Percentiles rank a stretch among this genome's conserved stretches.
Evolutionary conservation across 192 early-diverging fungal species (phyloP).

Genomic region (Coemansia sp.): DNA sequence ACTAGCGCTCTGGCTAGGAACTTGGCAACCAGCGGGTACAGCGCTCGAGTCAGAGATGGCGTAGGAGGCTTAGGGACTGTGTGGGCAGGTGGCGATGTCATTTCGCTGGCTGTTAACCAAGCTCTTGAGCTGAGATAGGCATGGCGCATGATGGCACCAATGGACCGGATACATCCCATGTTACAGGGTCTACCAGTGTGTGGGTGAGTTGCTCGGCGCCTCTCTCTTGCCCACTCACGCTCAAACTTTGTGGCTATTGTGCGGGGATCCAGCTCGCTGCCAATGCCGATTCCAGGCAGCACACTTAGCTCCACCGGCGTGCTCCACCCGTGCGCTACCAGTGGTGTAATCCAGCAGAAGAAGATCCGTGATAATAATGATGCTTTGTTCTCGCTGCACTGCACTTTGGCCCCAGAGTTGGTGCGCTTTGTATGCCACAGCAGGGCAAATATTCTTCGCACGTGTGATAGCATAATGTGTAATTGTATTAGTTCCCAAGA

Average conservation of each 20-base stretch:
- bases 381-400: slow-evolving; percentile 25
- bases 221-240: slow-evolving; percentile 25
- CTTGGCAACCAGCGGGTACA: slow-evolving; percentile 27
- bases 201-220: not conserved
- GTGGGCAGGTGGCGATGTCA: not conserved
- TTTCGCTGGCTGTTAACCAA: not conserved
- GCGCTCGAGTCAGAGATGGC: slow-evolving; percentile 4
- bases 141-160: not conserved
- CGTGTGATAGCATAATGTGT: not conserved
- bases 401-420: not conserved
- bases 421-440: not conserved
- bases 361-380: slow-evolving; percentile 38
- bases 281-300: slow-evolving; percentile 38
- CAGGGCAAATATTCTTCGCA: not conserved
- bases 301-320: slow-evolving; percentile 23
- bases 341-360: slow-evolving; percentile 45
- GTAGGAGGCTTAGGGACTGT: not conserved
- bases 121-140: not conserved
- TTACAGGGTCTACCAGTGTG: not conserved
- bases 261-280: slow-evolving; percentile 26
- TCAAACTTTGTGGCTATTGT: slow-evolving; percentile 25
- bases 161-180: not conserved
- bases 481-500: not conserved
- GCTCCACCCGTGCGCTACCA: slow-evolving; percentile 34
- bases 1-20: slow-evolving; percentile 23